These are phyloP conservation scores for Solanum infundibuliforme DNA, from an alignment of 257 asterid genomes.

Conservation along the genomic window DNA sequence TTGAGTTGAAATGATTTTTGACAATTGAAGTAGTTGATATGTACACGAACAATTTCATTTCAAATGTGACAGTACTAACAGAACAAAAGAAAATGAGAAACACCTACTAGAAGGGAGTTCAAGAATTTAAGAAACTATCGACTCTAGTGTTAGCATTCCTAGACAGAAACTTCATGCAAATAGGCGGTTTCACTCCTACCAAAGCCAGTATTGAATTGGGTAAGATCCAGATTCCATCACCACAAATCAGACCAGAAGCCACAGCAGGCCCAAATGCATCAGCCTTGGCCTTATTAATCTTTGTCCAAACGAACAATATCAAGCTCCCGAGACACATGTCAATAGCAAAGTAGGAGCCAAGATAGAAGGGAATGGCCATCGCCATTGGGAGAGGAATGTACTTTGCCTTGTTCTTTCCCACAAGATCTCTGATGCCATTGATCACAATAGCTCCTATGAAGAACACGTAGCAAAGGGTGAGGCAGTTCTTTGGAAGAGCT, in stretches of 20 bases:
- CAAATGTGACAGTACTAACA: neutral
- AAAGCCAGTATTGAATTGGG: conserved; percentile 64
- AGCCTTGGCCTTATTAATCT: conserved; percentile 55
- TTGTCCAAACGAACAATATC: conserved; percentile 64
- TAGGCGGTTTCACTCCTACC: conserved; percentile 60
- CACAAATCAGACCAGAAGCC: conserved; percentile 86
- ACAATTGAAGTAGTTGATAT: neutral
- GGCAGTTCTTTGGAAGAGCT: conserved; percentile 63
- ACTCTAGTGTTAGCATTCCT: conserved; percentile 35
- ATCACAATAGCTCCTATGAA: conserved; percentile 48
- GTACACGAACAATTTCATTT: neutral
- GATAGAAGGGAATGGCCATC: conserved; percentile 85
- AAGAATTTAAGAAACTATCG: conserved; percentile 32
- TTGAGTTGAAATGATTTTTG: neutral
- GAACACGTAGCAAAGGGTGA: conserved; percentile 54
- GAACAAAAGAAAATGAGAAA: neutral
- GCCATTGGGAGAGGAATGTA: conserved; percentile 91
- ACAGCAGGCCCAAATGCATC: conserved; percentile 83
- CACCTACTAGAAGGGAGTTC: neutral
- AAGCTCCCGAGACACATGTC: conserved; percentile 85
- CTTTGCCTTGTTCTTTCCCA: conserved; percentile 44
- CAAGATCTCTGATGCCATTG: conserved; percentile 44
- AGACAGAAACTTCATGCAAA: conserved; percentile 82
- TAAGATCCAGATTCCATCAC: conserved; percentile 80
- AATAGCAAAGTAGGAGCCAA: conserved; percentile 64